Conservation (phyloP, 129 eudicot genomes). For the Silybum marianum region DNA sequence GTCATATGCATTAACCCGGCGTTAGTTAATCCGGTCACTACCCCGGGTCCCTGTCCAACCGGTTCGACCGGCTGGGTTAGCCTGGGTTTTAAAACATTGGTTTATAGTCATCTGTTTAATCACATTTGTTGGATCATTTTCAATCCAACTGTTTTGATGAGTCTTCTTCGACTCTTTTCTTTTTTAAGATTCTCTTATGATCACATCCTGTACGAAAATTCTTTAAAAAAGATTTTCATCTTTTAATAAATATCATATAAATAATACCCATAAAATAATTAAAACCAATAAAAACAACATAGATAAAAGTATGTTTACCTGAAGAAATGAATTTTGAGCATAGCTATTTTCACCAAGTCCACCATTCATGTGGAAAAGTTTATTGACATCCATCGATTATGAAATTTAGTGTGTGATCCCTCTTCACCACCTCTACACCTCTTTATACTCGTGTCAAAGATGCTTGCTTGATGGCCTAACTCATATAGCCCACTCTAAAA, state of each 20-base stretch:
- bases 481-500: constrained; percentile 1
- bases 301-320: constrained; percentile 41
- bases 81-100: too few species aligned
- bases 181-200: too few species aligned
- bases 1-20: too few species aligned
- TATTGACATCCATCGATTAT: constrained; percentile 75
- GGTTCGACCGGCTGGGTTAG: too few species aligned
- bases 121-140: too few species aligned
- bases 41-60: too few species aligned
- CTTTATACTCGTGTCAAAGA: constrained; percentile 30
- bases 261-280: neutral
- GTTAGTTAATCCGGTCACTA: too few species aligned
- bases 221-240: too few species aligned
- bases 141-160: too few species aligned
- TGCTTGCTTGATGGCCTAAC: constrained; percentile 32
- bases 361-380: constrained; percentile 82
- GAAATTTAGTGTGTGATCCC: constrained; percentile 21
- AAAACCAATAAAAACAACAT: neutral
- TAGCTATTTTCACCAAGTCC: constrained; percentile 85
- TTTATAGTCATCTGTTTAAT: too few species aligned
- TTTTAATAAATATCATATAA: neutral
- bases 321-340: constrained; percentile 80
- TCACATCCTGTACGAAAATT: too few species aligned
- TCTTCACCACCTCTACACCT: constrained; percentile 26
- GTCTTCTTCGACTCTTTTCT: too few species aligned